phyloP scores from a whole-genome alignment of 345 rosid genomes.

The Dimocarpus longan region DNA sequence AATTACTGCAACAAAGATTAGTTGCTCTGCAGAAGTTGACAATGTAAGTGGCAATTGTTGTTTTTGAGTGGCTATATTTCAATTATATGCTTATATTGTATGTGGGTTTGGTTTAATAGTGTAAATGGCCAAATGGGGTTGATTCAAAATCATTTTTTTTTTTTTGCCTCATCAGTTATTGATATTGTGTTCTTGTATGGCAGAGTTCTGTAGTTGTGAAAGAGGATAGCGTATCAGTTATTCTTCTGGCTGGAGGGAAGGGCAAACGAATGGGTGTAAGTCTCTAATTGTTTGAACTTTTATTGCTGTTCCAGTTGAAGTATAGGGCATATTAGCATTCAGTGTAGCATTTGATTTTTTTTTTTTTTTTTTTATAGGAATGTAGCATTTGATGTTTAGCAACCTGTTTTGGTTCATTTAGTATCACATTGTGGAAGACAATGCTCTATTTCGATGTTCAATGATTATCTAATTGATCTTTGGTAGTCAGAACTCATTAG shows the following conservation, averaged over 20 bases:
- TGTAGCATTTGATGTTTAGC: not conserved
- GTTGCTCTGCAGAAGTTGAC: conserved; percentile 41
- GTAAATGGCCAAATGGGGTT: not conserved
- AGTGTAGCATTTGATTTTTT: not conserved
- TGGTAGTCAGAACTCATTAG: not conserved
- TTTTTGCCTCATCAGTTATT: not conserved
- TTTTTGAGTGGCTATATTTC: not conserved
- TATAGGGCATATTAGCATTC: not conserved
- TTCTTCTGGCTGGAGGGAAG: conserved; percentile 90
- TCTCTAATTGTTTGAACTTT: not conserved
- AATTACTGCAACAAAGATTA: conserved; percentile 24
- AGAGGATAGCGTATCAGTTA: conserved; percentile 76
- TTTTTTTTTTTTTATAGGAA: too few species aligned
- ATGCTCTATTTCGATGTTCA: not conserved
- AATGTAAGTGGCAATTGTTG: conserved; percentile 35
- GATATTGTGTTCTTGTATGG: not conserved
- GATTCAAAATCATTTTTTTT: not conserved
- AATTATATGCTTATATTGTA: not conserved
- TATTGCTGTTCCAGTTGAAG: not conserved
- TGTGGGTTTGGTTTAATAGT: conserved; percentile 2
- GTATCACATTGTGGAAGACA: not conserved
- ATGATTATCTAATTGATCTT: not conserved
- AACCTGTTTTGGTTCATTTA: not conserved
- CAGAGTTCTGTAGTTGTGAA: conserved; percentile 52
- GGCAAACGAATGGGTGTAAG: conserved; percentile 97